phyloP scores from a whole-genome alignment of 164 flowering plant genomes.

The Magnolia sinica region DNA sequence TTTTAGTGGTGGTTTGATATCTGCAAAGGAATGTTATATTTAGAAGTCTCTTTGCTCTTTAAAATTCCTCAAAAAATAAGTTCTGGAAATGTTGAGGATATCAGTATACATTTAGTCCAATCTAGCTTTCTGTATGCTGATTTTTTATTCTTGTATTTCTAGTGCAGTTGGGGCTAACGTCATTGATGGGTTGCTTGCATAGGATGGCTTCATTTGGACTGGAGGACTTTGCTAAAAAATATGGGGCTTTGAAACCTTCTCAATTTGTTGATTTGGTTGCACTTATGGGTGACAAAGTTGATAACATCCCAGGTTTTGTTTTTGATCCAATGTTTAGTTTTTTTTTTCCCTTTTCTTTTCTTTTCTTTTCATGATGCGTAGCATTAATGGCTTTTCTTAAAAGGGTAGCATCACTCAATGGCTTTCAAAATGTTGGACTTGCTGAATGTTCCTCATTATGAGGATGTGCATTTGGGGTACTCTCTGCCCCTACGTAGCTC shows the following conservation, averaged over 20 bases:
- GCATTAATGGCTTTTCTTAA: too few relatives aligned
- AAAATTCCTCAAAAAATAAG: neutral
- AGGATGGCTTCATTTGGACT: constrained; percentile 91
- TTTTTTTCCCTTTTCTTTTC: too few relatives aligned
- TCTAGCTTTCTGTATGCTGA: neutral
- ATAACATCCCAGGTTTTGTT: constrained; percentile 85
- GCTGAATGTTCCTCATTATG: neutral
- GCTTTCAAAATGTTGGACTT: too few relatives aligned
- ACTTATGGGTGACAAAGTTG: constrained; percentile 77
- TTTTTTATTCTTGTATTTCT: neutral
- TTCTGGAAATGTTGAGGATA: neutral
- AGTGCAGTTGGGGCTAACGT: neutral
- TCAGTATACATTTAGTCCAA: neutral
- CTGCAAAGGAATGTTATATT: neutral
- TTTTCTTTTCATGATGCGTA: too few relatives aligned
- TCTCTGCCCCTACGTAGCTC: neutral
- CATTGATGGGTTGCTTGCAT: constrained; percentile 11
- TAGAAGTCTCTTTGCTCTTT: neutral
- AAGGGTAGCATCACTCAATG: too few relatives aligned
- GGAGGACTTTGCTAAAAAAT: constrained; percentile 82
- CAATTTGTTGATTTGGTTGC: constrained; percentile 86
- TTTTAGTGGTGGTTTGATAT: neutral
- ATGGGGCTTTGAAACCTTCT: constrained; percentile 67
- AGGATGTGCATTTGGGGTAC: neutral
- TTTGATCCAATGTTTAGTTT: neutral